These are phyloP conservation scores for Phytophthora podocarpi DNA, from an alignment of 352 stramenopile species.

Conservation along the genomic window DNA sequence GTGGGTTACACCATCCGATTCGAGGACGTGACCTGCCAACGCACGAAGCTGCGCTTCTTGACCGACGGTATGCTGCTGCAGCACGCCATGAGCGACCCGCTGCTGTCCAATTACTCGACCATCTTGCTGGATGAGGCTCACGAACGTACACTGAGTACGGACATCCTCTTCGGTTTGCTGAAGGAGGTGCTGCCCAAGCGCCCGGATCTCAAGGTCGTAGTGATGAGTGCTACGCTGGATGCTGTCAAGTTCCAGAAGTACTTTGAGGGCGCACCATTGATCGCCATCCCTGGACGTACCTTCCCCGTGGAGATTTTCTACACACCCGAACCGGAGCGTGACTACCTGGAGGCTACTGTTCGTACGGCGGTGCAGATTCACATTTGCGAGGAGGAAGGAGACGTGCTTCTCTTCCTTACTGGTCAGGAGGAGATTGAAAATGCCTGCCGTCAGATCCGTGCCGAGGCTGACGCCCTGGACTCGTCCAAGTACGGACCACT, in stretches of 20 bases:
- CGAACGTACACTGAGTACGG: constrained; percentile 96
- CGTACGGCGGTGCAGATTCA: constrained; percentile 95
- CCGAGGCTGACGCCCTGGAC: constrained; percentile 85
- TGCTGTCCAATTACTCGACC: constrained; percentile 95
- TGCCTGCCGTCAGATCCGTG: constrained; percentile 93
- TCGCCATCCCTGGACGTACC: constrained; percentile 95
- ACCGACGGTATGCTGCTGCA: constrained; percentile 96
- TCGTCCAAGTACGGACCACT: constrained; percentile 95
- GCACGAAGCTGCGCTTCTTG: constrained; percentile 85
- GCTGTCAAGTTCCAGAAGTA: constrained; percentile 96
- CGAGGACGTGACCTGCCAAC: constrained; percentile 93
- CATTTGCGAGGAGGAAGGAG: constrained; percentile 95
- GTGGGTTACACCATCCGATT: constrained; percentile 99
- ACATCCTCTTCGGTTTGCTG: constrained; percentile 98
- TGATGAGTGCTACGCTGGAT: constrained; percentile 99
- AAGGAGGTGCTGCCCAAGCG: constrained; percentile 96
- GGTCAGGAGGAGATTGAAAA: constrained; percentile 99
- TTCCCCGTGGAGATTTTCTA: constrained; percentile 99
- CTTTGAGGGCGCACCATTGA: constrained; percentile 94
- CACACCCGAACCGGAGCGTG: constrained; percentile 95
- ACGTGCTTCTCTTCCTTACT: constrained; percentile 99
- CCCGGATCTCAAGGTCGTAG: constrained; percentile 97
- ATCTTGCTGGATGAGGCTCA: constrained; percentile 99
- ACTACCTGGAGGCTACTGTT: constrained; percentile 97
- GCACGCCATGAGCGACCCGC: constrained; percentile 96